Evolutionary conservation across 2,329 filamentous ascomycete species (phyloP), one percentile per base, ranked within the genome.

Genomic region (Chaetothyriales sp.): DNA sequence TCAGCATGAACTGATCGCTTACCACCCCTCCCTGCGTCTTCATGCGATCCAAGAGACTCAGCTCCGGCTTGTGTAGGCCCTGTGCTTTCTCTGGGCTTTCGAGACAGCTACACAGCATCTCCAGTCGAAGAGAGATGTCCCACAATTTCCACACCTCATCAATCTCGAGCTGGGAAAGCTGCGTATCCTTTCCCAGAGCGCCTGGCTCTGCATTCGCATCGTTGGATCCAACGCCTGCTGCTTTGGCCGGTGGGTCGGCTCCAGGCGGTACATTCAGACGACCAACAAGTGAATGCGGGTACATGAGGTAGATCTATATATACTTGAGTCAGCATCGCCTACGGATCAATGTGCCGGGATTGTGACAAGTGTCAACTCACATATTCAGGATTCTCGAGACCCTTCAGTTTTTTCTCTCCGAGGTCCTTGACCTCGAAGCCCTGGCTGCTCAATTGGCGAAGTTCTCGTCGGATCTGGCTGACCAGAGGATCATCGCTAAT

Each of bases 381-480:
- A 55, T 89, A 84, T 67, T 98, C 92, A 0, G 92, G 90, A 64
- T 98, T 98, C 69, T 98, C 92, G 10, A 98, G 81, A 28, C 92
- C 92, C 70, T 98, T 98, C 52, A 98, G 76, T 64, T 95, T 95
- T 60, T 85, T 84, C 68, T 97, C 89, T 47, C 92, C 92, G 66
- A 95, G 84, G 62, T 95, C 89, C 68, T 95, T 95, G 64, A 97
- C 89, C 65, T 95, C 88, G 63, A 97, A 98, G 6, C 92, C 92
- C 68, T 94, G 88, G 47, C 83, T 89, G 60, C 83, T 92, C 22
- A 98, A 77, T 25, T 86, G 85, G 48, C 88, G 81, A 18, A 98
- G 74, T 67, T 98, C 92, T 51, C 86, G 86, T 53, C 88, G 83
- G 60, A 97, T 95, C 9, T 84, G 76, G 50, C 82, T 75, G n/a